Conservation (phyloP, 495 filamentous ascomycete genomes). For the Parathielavia hyrcaniae region DNA sequence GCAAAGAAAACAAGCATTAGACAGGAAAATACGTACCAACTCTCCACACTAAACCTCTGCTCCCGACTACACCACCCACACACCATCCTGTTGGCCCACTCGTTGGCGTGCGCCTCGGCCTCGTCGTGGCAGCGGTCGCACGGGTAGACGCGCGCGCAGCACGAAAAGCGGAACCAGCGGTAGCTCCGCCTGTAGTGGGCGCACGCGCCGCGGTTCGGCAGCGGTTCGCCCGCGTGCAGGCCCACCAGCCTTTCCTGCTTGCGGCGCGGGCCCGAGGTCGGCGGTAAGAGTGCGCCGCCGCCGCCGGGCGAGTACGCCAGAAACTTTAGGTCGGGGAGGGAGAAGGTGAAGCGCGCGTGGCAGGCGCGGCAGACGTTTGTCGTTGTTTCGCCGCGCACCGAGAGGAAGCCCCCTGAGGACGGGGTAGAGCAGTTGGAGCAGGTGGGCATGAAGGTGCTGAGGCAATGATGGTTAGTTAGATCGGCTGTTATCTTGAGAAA, state of each 20-base stretch:
- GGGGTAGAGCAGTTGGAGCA: constrained; percentile 73
- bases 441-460: constrained; percentile 72
- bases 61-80: constrained; percentile 80
- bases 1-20: neutral
- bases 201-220: constrained; percentile 70
- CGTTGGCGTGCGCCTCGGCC: constrained; percentile 63
- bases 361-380: constrained; percentile 77
- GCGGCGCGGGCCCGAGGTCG: constrained; percentile 44
- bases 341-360: constrained; percentile 77
- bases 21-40: constrained; percentile 44
- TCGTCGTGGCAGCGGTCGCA: constrained; percentile 85
- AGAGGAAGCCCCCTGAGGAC: constrained; percentile 55
- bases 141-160: constrained; percentile 55
- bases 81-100: constrained; percentile 85
- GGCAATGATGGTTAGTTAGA: constrained; percentile 1
- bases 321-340: constrained; percentile 75
- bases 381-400: constrained; percentile 67
- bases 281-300: constrained; percentile 34
- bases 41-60: constrained; percentile 74
- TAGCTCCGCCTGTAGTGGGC: constrained; percentile 72
- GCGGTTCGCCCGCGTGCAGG: constrained; percentile 69
- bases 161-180: constrained; percentile 76
- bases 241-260: constrained; percentile 74
- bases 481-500: neutral
- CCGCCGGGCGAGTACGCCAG: constrained; percentile 57